Base-by-base conservation (phyloP, 1,284 basidiomycete genomes). In the Pseudozyma pruni region DNA sequence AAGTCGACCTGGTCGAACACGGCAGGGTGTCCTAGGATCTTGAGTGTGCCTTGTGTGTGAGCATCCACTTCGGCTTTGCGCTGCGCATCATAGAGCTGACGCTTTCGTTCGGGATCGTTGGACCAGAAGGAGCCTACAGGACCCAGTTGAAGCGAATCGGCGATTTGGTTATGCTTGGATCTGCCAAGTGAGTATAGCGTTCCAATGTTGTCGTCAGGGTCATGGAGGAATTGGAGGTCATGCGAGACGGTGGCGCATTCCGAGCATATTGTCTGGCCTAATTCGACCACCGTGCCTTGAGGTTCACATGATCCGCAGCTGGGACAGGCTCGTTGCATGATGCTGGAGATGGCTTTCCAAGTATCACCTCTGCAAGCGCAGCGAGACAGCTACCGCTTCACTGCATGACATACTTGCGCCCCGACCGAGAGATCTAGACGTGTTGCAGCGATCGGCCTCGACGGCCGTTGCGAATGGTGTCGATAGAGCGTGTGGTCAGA, bases 21-120 rank as follows among this genome's bases (percentile, higher is more conserved):
- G 23, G 40, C 43, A 3, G 55, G 40, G 27, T 56, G 23, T 13
- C 60, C 60, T 9, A 70, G 56, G 0, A 9, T 37, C 8, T 34
- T 16, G 22, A 70, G 47, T 0, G 52, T 58, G 8, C 44, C 46
- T 35, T 34, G 41, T 7, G 63, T 53, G 47, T 47, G 57, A 14
- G 63, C 57, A 17, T 60, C 52, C 14, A 67, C 63, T 43, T 67
- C 56, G 14, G 63, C 52, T 11, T 60, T 67, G 29, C 52, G 48
- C n/a, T 37, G 19, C 8, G 47, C 20, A 17, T 52, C 29, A 20
- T 38, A 52, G 31, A 33, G 16, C 3, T 20, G 35, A 3, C 57
- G 42, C 19, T 32, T 38, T 2, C 56, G 56, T 10, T 67, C 48
- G 37, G 51, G 44, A 27, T 43, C 32, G 27, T n/a, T 45, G 3